Evolutionary conservation across 148 eudicot species (phyloP), one percentile per base, ranked within the genome.

Genomic region (Limonium bicolor): DNA sequence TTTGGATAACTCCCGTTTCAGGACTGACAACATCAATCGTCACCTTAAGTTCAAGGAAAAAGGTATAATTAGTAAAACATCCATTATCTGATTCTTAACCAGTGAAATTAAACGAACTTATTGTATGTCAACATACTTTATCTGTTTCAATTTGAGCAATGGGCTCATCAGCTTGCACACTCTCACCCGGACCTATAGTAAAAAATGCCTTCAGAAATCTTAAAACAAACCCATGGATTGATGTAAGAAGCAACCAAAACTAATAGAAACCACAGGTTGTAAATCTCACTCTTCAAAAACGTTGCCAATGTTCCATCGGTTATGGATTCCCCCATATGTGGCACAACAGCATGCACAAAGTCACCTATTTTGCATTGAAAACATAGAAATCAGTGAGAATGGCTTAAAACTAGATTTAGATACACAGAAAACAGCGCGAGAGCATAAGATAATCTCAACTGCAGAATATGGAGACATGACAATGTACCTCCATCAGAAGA

Each of bases 111-210:
- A n/a, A n/a, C n/a, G n/a, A n/a, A n/a, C n/a, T n/a, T n/a, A n/a
- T n/a, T n/a, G n/a, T n/a, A n/a, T 15, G 5, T 21, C 22, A 2
- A 13, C 14, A 33, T 66, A 86, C 96, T 87, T 87, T 90, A 53
- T 90, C 93, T 30, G 97, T 90, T 70, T 90, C 95, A 59, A 84
- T 49, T 59, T 90, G 97, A 20, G 95, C 97, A 53, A 88, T 90
- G 41, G 95, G 70, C 63, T 84, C 97, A 64, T 84, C 97, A 48
- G 71, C 64, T 54, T 66, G 79, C 20, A 90, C 97, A 46, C 65
- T 63, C 55, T 90, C 97, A 49, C 97, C 71, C 22, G 58, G 62
- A 31, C 47, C 71, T 66, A 62, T 51, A 28, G 14, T n/a, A 20
- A 21, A 49, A 13, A 32, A 29, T 20, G 33, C n/a, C n/a, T n/a